phyloP scores from a whole-genome alignment of 1,284 basidiomycete genomes.

The Lignosus rhinocerotis region DNA sequence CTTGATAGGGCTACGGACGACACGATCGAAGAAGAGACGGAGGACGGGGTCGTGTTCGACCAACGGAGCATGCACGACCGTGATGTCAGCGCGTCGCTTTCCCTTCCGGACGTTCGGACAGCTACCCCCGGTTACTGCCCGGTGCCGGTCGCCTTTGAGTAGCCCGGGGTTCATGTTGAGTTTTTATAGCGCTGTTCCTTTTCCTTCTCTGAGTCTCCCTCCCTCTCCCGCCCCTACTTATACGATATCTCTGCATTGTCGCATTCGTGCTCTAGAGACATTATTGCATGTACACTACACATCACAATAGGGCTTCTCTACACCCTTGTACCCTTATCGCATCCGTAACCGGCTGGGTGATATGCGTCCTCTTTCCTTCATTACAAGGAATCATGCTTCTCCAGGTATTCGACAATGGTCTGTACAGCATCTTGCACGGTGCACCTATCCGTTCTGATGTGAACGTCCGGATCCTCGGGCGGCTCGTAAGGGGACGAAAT shows the following conservation, averaged over 20 bases:
- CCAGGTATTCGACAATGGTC: no score
- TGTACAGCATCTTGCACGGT: no score
- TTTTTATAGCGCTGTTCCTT: neutral
- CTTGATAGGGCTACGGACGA: constrained; percentile 50
- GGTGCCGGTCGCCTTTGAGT: constrained; percentile 21
- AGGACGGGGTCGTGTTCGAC: constrained; percentile 22
- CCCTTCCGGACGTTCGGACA: constrained; percentile 11
- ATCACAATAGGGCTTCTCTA: constrained; percentile 1
- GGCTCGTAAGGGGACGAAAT: constrained; percentile 97
- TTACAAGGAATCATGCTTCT: no score
- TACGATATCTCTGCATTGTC: neutral
- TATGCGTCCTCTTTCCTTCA: no score
- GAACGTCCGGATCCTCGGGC: constrained; percentile 45
- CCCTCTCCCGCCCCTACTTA: neutral
- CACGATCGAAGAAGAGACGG: constrained; percentile 56
- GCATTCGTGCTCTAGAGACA: constrained; percentile 19
- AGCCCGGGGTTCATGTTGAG: neutral
- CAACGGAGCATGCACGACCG: neutral
- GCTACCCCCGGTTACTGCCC: constrained; percentile 13
- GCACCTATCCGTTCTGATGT: no score
- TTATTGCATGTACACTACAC: constrained; percentile 21
- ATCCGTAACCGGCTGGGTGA: no score
- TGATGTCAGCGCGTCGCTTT: constrained; percentile 8
- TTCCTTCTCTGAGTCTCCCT: neutral
- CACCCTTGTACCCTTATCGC: constrained; percentile 2